A percentile compares a stretch with the other conserved stretches of the same genome.
Evolutionary conservation across 768 basidiomycete genomes (phyloP).

Genomic region (Collybiopsis confluens): DNA sequence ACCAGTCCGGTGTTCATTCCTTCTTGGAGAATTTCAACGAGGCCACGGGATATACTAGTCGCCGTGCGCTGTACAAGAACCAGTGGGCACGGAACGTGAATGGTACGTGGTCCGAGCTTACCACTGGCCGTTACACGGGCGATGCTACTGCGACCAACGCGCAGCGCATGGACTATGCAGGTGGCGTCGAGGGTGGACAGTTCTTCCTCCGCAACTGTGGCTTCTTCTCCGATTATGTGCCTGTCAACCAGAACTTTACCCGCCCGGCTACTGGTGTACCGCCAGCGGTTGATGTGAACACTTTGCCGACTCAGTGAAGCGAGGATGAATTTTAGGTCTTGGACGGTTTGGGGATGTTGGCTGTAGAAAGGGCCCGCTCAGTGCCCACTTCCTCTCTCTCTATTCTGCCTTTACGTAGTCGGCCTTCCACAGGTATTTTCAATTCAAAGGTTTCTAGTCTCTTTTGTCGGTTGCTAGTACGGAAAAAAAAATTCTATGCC

Average conservation of each 20-base stretch:
- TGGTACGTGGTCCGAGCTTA: conserved; percentile 7
- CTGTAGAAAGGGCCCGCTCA: no score
- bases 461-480: no score
- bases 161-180: conserved; percentile 9
- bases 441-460: no score
- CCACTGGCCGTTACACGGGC: conserved; percentile 6
- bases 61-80: conserved; percentile 6
- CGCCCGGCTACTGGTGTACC: neutral
- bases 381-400: no score
- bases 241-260: neutral
- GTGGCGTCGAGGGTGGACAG: conserved; percentile 4
- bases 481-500: no score
- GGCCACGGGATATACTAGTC: neutral
- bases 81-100: conserved; percentile 5
- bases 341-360: no score
- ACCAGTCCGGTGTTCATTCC: neutral
- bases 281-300: neutral
- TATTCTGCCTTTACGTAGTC: no score
- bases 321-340: no score
- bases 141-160: conserved; percentile 7
- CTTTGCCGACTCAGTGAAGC: neutral
- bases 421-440: no score
- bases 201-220: conserved; percentile 6
- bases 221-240: conserved; percentile 8
- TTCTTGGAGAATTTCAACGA: neutral